phyloP scores from a whole-genome alignment of 257 asterid genomes.

The Rhazya stricta region DNA sequence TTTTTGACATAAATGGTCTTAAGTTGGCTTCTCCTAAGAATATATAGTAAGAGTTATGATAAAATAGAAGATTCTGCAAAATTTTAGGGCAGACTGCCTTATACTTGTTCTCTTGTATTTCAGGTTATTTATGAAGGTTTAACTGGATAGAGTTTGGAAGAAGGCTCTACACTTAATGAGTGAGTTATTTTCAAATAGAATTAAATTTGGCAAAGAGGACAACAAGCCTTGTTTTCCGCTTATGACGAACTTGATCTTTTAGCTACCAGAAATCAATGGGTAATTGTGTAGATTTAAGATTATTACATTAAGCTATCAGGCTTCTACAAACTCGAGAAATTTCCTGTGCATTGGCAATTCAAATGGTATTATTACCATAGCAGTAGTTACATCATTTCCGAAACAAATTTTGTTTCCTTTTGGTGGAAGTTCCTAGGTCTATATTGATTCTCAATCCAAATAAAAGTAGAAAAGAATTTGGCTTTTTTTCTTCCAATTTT shows the following conservation, averaged over 20 bases:
- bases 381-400: no score
- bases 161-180: slow-evolving; percentile 80
- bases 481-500: background rate
- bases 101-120: slow-evolving; percentile 14
- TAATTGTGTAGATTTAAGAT: slow-evolving; percentile 25
- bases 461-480: slow-evolving; percentile 24
- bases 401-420: slow-evolving; percentile 31
- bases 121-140: slow-evolving; percentile 92
- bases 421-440: slow-evolving; percentile 99
- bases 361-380: no score
- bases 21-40: slow-evolving; percentile 91
- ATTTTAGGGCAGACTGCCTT: background rate
- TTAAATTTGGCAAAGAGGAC: slow-evolving; percentile 41
- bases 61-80: slow-evolving; percentile 8
- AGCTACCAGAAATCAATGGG: slow-evolving; percentile 91
- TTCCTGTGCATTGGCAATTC: background rate
- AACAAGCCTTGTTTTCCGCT: slow-evolving; percentile 82
- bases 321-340: background rate
- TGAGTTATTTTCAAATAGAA: slow-evolving; percentile 70
- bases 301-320: background rate
- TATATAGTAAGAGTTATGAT: slow-evolving; percentile 52
- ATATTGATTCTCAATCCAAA: slow-evolving; percentile 33
- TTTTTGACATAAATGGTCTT: slow-evolving; percentile 93
- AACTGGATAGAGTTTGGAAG: slow-evolving; percentile 93
- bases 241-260: slow-evolving; percentile 93